These are phyloP conservation scores for Ajuga reptans DNA, from an alignment of 305 asterid species.

Conservation along the genomic window DNA sequence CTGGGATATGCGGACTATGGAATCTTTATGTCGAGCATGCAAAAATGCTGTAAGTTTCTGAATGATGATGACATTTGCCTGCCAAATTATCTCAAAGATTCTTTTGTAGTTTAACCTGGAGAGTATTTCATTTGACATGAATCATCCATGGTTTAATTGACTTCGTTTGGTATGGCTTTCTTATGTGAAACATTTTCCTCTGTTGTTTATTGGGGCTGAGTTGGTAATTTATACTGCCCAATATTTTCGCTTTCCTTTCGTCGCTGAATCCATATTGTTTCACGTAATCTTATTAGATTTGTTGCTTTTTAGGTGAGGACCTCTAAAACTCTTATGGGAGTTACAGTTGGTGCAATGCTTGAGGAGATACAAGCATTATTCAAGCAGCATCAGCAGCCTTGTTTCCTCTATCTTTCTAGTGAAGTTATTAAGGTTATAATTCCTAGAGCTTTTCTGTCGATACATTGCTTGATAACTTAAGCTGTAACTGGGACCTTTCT, in stretches of 20 bases:
- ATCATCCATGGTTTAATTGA: neutral
- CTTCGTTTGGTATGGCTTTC: neutral
- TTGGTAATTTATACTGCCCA: neutral
- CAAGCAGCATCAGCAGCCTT: slow-evolving; percentile 84
- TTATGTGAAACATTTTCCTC: neutral
- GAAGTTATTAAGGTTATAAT: slow-evolving; percentile 85
- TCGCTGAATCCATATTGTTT: neutral
- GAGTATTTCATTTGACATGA: neutral
- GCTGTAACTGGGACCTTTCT: slow-evolving; percentile 22
- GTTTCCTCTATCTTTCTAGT: slow-evolving; percentile 93
- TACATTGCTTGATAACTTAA: slow-evolving; percentile 3
- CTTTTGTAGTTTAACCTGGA: neutral
- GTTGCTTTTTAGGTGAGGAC: slow-evolving; percentile 66
- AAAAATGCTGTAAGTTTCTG: slow-evolving; percentile 82
- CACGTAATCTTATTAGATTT: slow-evolving; percentile 7
- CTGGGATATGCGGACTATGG: slow-evolving; percentile 98
- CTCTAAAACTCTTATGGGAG: slow-evolving; percentile 83
- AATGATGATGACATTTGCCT: slow-evolving; percentile 14
- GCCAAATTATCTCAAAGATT: neutral
- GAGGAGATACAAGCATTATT: slow-evolving; percentile 85
- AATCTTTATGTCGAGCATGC: slow-evolving; percentile 98
- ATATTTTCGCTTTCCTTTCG: neutral
- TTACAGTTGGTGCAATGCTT: slow-evolving; percentile 84
- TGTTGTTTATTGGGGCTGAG: neutral
- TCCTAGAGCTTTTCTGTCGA: slow-evolving; percentile 11